Evolutionary conservation across 305 asterid genomes (phyloP).

Genomic region (Salvia sclarea): DNA sequence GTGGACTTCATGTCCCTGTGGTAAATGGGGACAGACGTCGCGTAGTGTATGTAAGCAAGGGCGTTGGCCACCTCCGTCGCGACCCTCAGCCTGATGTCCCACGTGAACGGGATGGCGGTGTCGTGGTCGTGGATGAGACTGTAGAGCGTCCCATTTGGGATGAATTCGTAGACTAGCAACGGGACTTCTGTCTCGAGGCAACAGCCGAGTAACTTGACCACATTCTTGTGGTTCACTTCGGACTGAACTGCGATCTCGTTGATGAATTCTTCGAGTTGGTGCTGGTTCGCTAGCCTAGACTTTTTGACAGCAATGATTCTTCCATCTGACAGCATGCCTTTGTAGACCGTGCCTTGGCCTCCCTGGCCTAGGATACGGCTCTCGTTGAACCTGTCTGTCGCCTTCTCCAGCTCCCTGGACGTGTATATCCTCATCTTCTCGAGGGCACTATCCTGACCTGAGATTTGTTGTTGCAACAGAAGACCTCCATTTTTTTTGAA

Average conservation of each 20-base stretch:
- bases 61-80: conserved; percentile 40
- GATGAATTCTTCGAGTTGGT: conserved; percentile 37
- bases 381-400: conserved; percentile 44
- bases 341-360: conserved; percentile 50
- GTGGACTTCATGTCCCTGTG: conserved; percentile 46
- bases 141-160: conserved; percentile 28
- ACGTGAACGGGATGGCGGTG: conserved; percentile 33
- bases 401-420: conserved; percentile 39
- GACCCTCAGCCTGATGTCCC: conserved; percentile 40
- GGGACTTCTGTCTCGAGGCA: conserved; percentile 46
- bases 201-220: conserved; percentile 43
- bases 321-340: conserved; percentile 47
- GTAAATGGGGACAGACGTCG: conserved; percentile 40
- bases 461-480: conserved; percentile 30
- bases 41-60: conserved; percentile 38
- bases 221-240: conserved; percentile 42
- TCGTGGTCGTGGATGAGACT: conserved; percentile 39
- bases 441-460: conserved; percentile 8
- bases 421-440: conserved; percentile 42
- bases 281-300: conserved; percentile 29
- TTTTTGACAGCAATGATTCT: conserved; percentile 43
- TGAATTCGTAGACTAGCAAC: conserved; percentile 38
- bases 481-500: conserved; percentile 49
- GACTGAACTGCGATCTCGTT: conserved; percentile 47
- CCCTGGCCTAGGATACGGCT: conserved; percentile 45